Evolutionary conservation across 2,329 filamentous ascomycete genomes (phyloP).

Genomic region (Niveomyces coronatus): DNA sequence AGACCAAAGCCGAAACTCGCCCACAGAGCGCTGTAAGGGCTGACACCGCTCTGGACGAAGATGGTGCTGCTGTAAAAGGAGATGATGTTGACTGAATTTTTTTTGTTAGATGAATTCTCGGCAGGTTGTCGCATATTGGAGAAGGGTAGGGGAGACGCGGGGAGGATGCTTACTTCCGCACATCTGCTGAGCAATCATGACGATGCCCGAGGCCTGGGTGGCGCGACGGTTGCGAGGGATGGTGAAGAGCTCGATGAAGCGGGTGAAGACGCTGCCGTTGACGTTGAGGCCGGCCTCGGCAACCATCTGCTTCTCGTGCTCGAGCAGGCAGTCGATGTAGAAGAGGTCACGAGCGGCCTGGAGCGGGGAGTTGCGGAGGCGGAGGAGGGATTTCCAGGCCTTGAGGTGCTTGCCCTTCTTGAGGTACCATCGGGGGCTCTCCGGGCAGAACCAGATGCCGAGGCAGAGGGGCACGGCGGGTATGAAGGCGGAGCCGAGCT

Average conservation of each 20-base stretch:
- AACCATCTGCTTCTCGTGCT: constrained; percentile 20
- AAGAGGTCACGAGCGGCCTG: constrained; percentile 54
- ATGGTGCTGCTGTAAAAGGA: constrained; percentile 39
- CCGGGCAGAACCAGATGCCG: constrained; percentile 49
- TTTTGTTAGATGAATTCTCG: not conserved
- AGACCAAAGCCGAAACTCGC: constrained; percentile 37
- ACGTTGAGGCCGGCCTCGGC: constrained; percentile 20
- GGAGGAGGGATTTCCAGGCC: constrained; percentile 46
- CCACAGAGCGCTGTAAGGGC: constrained; percentile 26
- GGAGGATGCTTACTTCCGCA: constrained; percentile 38
- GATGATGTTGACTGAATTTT: constrained; percentile 32
- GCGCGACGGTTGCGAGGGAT: constrained; percentile 49
- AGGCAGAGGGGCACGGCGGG: constrained; percentile 51
- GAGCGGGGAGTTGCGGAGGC: constrained; percentile 46
- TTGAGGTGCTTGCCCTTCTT: constrained; percentile 46
- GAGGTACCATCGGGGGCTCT: constrained; percentile 57
- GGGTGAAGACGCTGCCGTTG: constrained; percentile 35
- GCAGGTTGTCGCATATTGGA: too few relatives aligned
- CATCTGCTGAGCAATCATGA: constrained; percentile 59
- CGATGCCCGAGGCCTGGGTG: constrained; percentile 54
- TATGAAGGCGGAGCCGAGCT: constrained; percentile 54
- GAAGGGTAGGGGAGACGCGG: too few relatives aligned
- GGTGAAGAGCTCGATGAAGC: constrained; percentile 46
- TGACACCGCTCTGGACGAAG: constrained; percentile 32
- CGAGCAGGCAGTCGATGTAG: constrained; percentile 39